phyloP scores from a whole-genome alignment of 371 early-diverging fungal genomes.

The Mucor indicus region DNA sequence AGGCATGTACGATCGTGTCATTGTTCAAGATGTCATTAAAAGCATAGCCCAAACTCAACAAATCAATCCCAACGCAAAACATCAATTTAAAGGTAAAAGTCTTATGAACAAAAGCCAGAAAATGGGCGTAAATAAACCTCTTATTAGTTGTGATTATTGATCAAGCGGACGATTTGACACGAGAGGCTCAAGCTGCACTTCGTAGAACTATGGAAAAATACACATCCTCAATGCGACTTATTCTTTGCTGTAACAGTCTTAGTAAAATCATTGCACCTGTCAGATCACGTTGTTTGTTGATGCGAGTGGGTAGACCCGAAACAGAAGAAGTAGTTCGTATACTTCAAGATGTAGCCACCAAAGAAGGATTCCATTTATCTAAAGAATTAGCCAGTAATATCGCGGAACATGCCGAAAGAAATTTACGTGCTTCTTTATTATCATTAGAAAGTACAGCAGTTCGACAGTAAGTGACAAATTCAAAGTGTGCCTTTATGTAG shows the following conservation, averaged over 20 bases:
- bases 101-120: background rate
- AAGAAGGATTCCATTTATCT: slow-evolving; percentile 77
- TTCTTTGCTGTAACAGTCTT: slow-evolving; percentile 90
- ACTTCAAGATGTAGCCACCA: slow-evolving; percentile 70
- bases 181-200: slow-evolving; percentile 98
- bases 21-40: slow-evolving; percentile 97
- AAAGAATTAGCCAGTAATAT: slow-evolving; percentile 61
- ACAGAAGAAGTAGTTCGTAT: slow-evolving; percentile 65
- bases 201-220: slow-evolving; percentile 99
- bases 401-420: slow-evolving; percentile 74
- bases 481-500: background rate
- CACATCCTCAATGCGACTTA: slow-evolving; percentile 88
- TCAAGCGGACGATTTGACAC: slow-evolving; percentile 92
- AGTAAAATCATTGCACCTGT: slow-evolving; percentile 96
- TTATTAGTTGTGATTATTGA: slow-evolving; percentile 89
- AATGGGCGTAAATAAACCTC: background rate
- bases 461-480: slow-evolving; percentile 59
- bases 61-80: slow-evolving; percentile 76
- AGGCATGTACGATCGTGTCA: slow-evolving; percentile 92
- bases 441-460: slow-evolving; percentile 88
- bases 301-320: slow-evolving; percentile 88
- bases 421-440: slow-evolving; percentile 87
- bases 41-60: slow-evolving; percentile 98
- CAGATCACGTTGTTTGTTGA: slow-evolving; percentile 90
- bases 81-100: slow-evolving; percentile 82